Evolutionary conservation across 768 basidiomycete species (phyloP), one percentile per base, ranked within the genome.

Genomic region (Dentipellis fragilis): DNA sequence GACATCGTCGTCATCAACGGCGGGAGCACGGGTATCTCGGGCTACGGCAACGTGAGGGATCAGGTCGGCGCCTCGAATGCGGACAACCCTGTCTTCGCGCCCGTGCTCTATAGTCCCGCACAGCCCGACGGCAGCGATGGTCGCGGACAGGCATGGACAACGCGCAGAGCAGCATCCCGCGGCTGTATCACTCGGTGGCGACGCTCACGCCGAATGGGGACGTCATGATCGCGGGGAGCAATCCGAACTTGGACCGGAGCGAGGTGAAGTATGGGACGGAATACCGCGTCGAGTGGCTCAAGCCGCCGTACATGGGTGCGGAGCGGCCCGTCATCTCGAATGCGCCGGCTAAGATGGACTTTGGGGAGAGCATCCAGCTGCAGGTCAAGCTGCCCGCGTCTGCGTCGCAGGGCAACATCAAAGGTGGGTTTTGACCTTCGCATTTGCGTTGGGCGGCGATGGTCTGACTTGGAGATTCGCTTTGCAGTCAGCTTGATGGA

Each of bases 281-380:
- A 67, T 95, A 94, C 66, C 77, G 91, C 51, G 87, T 92, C 35
- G 93, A 96, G 66, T 84, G 85, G 78, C 75, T 95, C 60, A 77
- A 76, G 53, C 94, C 95, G 0, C 85, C 87, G 23, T 98, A 95
- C 65, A 83, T 89, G 81, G 66, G 68, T 22, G 69, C 68, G 61
- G 64, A 75, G 11, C 77, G 91, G 36, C 93, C 87, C 5, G 65
- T 69, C 49, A 74, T 65, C 4, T 40, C 42, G 14, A 62, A 58
- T 17, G 57, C 62, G 11, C 67, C 77, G 1, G 62, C 65, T 34
- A 66, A 62, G 37, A 62, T 87, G 14, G 63, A 66, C 6, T 81
- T 80, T 66, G 73, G 75, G 57, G 62, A 79, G 62, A 69, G 64
- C 34, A 73, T 76, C 53, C 62, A 75, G 57, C 67, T 90, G 23